Evolutionary conservation across 2,329 filamentous ascomycete species (phyloP).

Genomic region (Rhinocladiella mackenziei): DNA sequence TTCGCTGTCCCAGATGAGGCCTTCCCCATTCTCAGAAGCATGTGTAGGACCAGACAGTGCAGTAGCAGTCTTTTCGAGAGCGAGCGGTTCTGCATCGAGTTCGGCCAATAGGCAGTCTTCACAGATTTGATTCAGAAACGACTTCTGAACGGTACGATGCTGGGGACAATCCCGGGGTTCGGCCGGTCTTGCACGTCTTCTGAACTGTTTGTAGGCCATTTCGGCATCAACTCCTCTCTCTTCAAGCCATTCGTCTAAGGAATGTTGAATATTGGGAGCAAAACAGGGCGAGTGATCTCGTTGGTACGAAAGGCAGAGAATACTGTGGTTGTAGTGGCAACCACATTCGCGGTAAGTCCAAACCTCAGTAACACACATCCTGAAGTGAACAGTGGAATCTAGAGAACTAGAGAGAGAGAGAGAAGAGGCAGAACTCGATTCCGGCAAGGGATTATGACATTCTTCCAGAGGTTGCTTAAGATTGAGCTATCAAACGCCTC

Average conservation of each 20-base stretch:
- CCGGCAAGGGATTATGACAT: slow-evolving; percentile 12
- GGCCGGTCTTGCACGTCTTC: slow-evolving; percentile 2
- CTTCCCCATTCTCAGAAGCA: slow-evolving; percentile 7
- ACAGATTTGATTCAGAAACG: slow-evolving; percentile 29
- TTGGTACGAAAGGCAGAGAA: slow-evolving; percentile 17
- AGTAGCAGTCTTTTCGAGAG: neutral
- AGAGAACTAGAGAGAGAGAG: neutral
- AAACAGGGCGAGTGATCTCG: slow-evolving; percentile 7
- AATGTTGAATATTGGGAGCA: slow-evolving; percentile 11
- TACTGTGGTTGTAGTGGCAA: slow-evolving; percentile 22
- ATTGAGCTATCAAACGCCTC: slow-evolving; percentile 11
- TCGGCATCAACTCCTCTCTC: slow-evolving; percentile 4
- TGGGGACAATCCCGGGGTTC: slow-evolving; percentile 19
- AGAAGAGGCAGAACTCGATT: neutral
- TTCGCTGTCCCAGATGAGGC: slow-evolving; percentile 27
- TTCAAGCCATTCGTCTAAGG: slow-evolving; percentile 10
- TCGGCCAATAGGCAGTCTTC: slow-evolving; percentile 27
- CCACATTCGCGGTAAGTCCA: slow-evolving; percentile 29
- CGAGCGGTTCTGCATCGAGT: neutral
- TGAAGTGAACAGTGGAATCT: neutral
- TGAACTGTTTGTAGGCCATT: neutral
- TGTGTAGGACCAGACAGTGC: neutral
- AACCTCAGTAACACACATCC: slow-evolving; percentile 27
- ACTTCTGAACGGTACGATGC: slow-evolving; percentile 17
- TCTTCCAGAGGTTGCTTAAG: slow-evolving; percentile 10